phyloP scores from a whole-genome alignment of 140 eudicot genomes.

The Senecio squalidus region DNA sequence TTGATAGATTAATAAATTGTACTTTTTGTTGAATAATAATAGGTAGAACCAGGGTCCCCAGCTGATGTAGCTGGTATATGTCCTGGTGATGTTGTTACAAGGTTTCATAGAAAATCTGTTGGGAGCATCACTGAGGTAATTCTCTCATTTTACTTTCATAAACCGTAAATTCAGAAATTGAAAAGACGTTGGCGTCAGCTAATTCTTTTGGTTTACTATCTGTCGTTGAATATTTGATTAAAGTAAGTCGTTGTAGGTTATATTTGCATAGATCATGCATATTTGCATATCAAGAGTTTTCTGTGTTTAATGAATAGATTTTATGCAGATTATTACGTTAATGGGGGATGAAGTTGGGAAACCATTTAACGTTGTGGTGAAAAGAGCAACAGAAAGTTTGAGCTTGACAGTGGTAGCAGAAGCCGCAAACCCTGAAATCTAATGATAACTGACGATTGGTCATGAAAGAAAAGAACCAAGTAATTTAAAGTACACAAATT shows the following conservation, averaged over 20 bases:
- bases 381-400: slow-evolving; percentile 10
- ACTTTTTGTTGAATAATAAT: neutral
- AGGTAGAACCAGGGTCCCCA: slow-evolving; percentile 50
- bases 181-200: too few relatives aligned
- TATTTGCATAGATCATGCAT: neutral
- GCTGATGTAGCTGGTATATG: slow-evolving; percentile 53
- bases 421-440: slow-evolving; percentile 19
- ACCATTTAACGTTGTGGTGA: slow-evolving; percentile 32
- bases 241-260: too few relatives aligned
- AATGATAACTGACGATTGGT: neutral
- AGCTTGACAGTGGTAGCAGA: slow-evolving; percentile 21
- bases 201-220: too few relatives aligned
- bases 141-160: neutral
- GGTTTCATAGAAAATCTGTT: slow-evolving; percentile 33
- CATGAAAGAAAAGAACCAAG: too few relatives aligned
- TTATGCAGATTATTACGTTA: slow-evolving; percentile 17
- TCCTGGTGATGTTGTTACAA: slow-evolving; percentile 53
- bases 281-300: neutral
- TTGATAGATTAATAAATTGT: too few relatives aligned
- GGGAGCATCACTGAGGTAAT: slow-evolving; percentile 14
- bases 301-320: neutral
- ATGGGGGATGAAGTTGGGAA: slow-evolving; percentile 31
- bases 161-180: neutral
- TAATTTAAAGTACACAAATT: too few relatives aligned
- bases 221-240: too few relatives aligned